These are phyloP conservation scores for Oryza meridionalis DNA, from an alignment of 176 grass and related monocot species.

Conservation along the genomic window DNA sequence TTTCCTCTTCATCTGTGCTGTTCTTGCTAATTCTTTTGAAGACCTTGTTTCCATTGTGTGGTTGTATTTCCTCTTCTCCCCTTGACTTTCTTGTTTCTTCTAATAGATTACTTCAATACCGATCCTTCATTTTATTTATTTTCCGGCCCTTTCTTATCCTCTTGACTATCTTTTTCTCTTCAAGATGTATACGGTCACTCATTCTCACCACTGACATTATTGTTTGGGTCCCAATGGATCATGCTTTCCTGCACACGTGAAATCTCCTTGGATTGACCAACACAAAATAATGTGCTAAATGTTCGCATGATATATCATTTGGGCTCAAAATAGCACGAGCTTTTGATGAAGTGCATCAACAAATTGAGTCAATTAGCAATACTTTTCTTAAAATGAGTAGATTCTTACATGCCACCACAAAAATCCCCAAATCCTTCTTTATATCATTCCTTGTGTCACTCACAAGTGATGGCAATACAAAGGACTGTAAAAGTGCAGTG, in stretches of 20 bases:
- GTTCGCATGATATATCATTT: not conserved
- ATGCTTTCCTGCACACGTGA: not conserved
- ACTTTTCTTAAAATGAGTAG: no score
- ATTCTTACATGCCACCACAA: no score
- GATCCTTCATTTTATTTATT: not conserved
- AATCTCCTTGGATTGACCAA: not conserved
- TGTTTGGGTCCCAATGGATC: not conserved
- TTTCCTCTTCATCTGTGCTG: no score
- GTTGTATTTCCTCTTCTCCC: not conserved
- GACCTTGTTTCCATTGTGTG: not conserved
- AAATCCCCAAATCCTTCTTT: no score
- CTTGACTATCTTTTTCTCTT: conserved; percentile 12
- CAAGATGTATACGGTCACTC: not conserved
- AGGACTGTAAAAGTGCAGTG: no score
- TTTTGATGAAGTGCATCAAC: not conserved
- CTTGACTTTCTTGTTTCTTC: not conserved
- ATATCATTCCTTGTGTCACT: no score
- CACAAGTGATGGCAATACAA: no score
- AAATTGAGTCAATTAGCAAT: no score
- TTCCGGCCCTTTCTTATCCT: not conserved
- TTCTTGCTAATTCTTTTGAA: no score
- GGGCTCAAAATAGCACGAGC: not conserved
- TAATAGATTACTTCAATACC: not conserved
- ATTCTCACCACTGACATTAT: not conserved
- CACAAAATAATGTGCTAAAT: conserved; percentile 18